Evolutionary conservation across 306 rosid species (phyloP).

Genomic region (Oemleria cerasiformis): DNA sequence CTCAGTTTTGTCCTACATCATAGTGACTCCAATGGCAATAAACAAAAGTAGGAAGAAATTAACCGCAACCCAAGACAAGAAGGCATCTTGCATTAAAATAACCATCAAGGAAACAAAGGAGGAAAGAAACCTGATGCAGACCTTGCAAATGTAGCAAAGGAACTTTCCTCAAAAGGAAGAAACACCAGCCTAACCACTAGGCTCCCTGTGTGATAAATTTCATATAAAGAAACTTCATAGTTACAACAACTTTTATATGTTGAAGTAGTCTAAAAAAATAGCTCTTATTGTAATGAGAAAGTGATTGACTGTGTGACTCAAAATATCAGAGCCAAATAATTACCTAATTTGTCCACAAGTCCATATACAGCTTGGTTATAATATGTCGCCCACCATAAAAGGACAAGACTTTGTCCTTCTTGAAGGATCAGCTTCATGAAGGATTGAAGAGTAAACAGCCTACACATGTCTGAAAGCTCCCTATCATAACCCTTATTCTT

Average conservation of each 20-base stretch:
- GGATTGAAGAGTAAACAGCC: slow-evolving; percentile 77
- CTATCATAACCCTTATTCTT: slow-evolving; percentile 59
- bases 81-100: not conserved
- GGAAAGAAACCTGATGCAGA: slow-evolving; percentile 89
- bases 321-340: slow-evolving; percentile 23
- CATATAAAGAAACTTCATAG: slow-evolving; percentile 3
- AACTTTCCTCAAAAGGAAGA: slow-evolving; percentile 97
- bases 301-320: slow-evolving; percentile 18
- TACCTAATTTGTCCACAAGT: slow-evolving; percentile 86
- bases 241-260: not conserved
- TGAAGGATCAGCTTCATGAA: slow-evolving; percentile 84
- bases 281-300: slow-evolving; percentile 6
- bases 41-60: not conserved
- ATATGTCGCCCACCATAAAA: slow-evolving; percentile 90
- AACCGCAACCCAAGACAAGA: not conserved
- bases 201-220: slow-evolving; percentile 63
- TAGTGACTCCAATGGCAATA: not conserved
- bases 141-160: slow-evolving; percentile 89
- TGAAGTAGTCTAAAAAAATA: not conserved
- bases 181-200: slow-evolving; percentile 89
- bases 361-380: slow-evolving; percentile 94
- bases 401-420: slow-evolving; percentile 98
- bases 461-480: slow-evolving; percentile 82
- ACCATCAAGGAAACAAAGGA: slow-evolving; percentile 28
- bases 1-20: too few species aligned